Evolutionary conservation across 2,329 filamentous ascomycete genomes (phyloP).

Genomic region (Coniella lustricola): DNA sequence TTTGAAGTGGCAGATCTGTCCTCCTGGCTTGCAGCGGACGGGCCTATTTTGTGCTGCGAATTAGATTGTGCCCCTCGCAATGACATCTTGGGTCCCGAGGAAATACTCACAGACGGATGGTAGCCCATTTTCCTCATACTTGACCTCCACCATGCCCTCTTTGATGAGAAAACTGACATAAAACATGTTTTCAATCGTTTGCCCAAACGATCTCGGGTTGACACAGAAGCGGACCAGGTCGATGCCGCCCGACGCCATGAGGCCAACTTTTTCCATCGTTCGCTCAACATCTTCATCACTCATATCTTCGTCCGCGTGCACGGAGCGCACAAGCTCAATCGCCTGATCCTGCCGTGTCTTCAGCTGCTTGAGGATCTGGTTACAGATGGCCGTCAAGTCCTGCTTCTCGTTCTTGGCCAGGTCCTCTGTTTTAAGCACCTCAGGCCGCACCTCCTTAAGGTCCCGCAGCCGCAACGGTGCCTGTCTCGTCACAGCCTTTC

Average conservation of each 20-base stretch:
- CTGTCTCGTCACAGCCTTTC: conserved; percentile 63
- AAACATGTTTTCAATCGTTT: conserved; percentile 95
- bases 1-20: conserved; percentile 35
- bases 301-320: conserved; percentile 37
- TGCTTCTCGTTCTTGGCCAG: conserved; percentile 70
- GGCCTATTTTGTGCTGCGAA: not conserved
- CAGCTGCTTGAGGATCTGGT: conserved; percentile 62
- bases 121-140: conserved; percentile 63
- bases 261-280: conserved; percentile 57
- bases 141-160: conserved; percentile 72
- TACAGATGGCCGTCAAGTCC: conserved; percentile 72
- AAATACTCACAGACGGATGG: conserved; percentile 68
- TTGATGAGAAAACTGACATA: conserved; percentile 91
- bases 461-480: conserved; percentile 63
- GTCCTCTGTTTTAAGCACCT: conserved; percentile 69
- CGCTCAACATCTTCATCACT: conserved; percentile 38
- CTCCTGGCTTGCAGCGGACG: conserved; percentile 20
- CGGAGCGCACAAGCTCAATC: conserved; percentile 38
- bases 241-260: conserved; percentile 64
- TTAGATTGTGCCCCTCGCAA: not conserved
- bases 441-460: conserved; percentile 64
- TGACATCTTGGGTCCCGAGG: not conserved
- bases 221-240: conserved; percentile 81
- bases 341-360: conserved; percentile 38
- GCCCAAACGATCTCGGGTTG: conserved; percentile 84